Conservation (phyloP, 2,329 filamentous ascomycete genomes). For the Pseudocercospora crystallina region DNA sequence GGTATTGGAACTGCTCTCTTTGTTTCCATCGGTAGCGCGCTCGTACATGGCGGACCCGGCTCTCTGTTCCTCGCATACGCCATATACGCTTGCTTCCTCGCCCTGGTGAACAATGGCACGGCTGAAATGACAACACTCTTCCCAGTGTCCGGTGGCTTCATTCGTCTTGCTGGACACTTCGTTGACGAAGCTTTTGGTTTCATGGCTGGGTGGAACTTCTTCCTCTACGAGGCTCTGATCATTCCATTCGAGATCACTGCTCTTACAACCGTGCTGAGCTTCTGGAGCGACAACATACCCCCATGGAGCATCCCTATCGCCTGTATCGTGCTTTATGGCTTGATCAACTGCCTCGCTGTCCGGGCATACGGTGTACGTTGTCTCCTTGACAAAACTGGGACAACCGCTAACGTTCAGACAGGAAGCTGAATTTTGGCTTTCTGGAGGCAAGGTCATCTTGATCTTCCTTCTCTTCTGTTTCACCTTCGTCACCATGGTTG, state of each 20-base stretch:
- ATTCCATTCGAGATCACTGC: conserved; percentile 56
- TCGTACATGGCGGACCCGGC: conserved; percentile 44
- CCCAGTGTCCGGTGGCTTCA: conserved; percentile 46
- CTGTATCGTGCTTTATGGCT: conserved; percentile 37
- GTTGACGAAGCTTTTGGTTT: conserved; percentile 66
- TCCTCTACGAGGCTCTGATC: conserved; percentile 52
- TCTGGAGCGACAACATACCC: conserved; percentile 48
- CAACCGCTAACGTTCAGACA: too few relatives aligned
- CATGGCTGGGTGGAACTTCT: conserved; percentile 47
- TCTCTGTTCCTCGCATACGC: conserved; percentile 23
- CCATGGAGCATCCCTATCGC: conserved; percentile 43
- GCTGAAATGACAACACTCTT: conserved; percentile 56
- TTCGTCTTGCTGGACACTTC: conserved; percentile 65
- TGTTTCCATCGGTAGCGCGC: conserved; percentile 56
- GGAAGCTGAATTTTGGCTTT: conserved; percentile 54
- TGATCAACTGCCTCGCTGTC: conserved; percentile 47
- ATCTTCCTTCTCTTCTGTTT: conserved; percentile 33
- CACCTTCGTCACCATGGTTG: conserved; percentile 36
- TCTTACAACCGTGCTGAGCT: conserved; percentile 42
- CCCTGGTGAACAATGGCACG: conserved; percentile 62
- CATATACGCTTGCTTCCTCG: conserved; percentile 52
- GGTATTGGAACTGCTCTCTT: conserved; percentile 29
- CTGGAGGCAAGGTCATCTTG: conserved; percentile 43
- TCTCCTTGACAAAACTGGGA: too few relatives aligned
- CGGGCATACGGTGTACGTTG: conserved; percentile 39